These are phyloP conservation scores for Beta macrorhiza DNA, from an alignment of 179 eudicot species.

Conservation along the genomic window DNA sequence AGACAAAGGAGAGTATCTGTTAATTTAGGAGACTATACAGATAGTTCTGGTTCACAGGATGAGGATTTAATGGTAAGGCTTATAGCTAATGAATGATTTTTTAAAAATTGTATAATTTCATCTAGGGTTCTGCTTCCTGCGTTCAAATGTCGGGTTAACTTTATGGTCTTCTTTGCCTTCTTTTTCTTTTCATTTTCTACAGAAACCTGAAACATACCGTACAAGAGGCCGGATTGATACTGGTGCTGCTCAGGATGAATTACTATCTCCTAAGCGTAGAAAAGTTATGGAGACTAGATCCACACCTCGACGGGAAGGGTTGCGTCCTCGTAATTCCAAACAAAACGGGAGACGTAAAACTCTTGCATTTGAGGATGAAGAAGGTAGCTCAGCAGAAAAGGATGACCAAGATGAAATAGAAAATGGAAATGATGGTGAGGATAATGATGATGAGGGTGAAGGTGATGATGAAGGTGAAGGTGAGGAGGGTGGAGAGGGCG, in stretches of 20 bases:
- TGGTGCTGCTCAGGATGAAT: constrained; percentile 54
- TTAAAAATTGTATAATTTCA: constrained; percentile 6
- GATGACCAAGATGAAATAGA: constrained; percentile 64
- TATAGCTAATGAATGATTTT: constrained; percentile 11
- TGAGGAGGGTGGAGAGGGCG: constrained; percentile 61
- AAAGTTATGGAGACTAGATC: constrained; percentile 39
- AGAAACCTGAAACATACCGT: constrained; percentile 62
- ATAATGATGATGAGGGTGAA: constrained; percentile 62
- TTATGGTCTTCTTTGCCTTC: constrained; percentile 16
- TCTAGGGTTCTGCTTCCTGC: constrained; percentile 20
- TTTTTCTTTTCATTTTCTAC: constrained; percentile 18
- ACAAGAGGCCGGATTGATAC: constrained; percentile 60
- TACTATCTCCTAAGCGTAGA: constrained; percentile 48
- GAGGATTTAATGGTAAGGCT: constrained; percentile 86
- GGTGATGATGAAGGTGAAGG: constrained; percentile 68
- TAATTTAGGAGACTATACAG: constrained; percentile 73
- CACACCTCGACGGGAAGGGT: constrained; percentile 79
- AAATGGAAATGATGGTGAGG: constrained; percentile 66
- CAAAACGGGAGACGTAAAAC: constrained; percentile 39
- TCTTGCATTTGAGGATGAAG: constrained; percentile 63
- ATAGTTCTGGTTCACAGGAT: constrained; percentile 83
- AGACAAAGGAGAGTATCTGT: constrained; percentile 80
- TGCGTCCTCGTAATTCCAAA: constrained; percentile 83
- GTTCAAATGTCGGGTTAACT: constrained; percentile 19
- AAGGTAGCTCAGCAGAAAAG: constrained; percentile 71